Base-by-base conservation (phyloP, 202 grass and related monocot genomes). In the Cymbopogon flexuosus region DNA sequence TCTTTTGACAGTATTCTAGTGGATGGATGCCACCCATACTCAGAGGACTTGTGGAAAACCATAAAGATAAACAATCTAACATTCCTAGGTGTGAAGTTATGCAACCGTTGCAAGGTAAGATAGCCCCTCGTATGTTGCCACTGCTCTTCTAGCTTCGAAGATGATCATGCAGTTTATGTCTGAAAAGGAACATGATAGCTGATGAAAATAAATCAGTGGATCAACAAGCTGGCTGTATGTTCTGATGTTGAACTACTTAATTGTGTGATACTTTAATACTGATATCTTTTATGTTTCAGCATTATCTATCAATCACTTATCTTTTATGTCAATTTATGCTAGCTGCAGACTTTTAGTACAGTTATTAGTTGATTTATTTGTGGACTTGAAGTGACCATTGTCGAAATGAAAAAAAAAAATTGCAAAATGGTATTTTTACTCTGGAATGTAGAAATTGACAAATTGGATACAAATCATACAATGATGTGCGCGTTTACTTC, bases 41-140 rank as follows among this genome's bases (percentile, higher is more conserved):
- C 86, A 35, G 89, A 94, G 85, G 92, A 94, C 75, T 49, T 89
- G 10, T 94, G 89, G 92, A 94, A 89, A 87, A 85, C 77, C 65
- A 65, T 91, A 65, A 94, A 94, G 76, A 89, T 94, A 82, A 89
- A 91, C 41, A 83, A 85, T 33, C 81, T 91, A 68, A 91, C 76
- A 57, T 94, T 94, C 84, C 62, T 69, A 56, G 92, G 92, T 46
- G 88, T 94, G 6, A 91, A 91, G 47, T 85, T 94, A 85, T 91
- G 92, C 58, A 36, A 82, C 8, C 86, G 92, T 51, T 94, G 92
- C 81, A 94, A 94, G 84, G 86, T 91, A 83, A 82, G 19, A 81
- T 39, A 30, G 9, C 58, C 11, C 27, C 16, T 62, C 12, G 37
- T 3, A 37, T 72, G 27, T 3, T 22, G 5, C 57, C 4, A 2